These are phyloP conservation scores for Pontederia crassipes DNA, from an alignment of 176 grass and related monocot genomes.

Conservation along the genomic window DNA sequence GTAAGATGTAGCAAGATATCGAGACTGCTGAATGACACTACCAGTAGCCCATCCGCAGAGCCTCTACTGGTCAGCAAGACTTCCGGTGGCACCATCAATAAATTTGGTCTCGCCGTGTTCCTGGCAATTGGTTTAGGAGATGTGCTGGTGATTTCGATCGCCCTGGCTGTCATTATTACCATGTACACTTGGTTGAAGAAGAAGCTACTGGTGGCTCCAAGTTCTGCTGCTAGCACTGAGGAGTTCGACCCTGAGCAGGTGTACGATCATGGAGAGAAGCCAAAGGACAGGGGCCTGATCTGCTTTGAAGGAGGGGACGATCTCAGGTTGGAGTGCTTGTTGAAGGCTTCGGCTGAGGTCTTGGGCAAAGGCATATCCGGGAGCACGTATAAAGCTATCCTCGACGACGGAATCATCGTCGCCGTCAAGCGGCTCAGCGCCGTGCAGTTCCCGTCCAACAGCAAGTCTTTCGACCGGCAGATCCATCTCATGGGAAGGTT, in stretches of 20 bases:
- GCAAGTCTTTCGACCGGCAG: conserved; percentile 60
- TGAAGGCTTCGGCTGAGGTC: conserved; percentile 69
- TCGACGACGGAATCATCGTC: conserved; percentile 58
- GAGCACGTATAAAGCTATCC: conserved; percentile 63
- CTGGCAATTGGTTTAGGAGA: conserved; percentile 45
- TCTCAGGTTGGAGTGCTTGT: conserved; percentile 52
- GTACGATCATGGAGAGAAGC: conserved; percentile 6
- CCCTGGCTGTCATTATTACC: conserved; percentile 20
- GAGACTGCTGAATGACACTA: conserved; percentile 2
- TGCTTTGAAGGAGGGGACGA: conserved; percentile 64
- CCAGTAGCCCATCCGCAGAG: conserved; percentile 3
- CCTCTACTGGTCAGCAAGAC: too few species aligned
- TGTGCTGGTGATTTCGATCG: conserved; percentile 26
- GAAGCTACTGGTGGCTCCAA: conserved; percentile 26
- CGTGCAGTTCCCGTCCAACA: conserved; percentile 40
- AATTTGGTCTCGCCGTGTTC: conserved; percentile 31
- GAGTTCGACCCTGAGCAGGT: conserved; percentile 20
- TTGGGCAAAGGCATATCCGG: conserved; percentile 70
- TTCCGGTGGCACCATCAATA: background rate
- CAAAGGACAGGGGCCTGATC: conserved; percentile 33
- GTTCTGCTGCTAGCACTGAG: conserved; percentile 1
- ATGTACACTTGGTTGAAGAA: conserved; percentile 47
- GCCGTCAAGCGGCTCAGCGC: conserved; percentile 70
- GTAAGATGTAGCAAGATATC: conserved; percentile 25
- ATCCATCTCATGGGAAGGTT: conserved; percentile 49